Conservation (phyloP, 768 basidiomycete species). For the Amanita inopinata region DNA sequence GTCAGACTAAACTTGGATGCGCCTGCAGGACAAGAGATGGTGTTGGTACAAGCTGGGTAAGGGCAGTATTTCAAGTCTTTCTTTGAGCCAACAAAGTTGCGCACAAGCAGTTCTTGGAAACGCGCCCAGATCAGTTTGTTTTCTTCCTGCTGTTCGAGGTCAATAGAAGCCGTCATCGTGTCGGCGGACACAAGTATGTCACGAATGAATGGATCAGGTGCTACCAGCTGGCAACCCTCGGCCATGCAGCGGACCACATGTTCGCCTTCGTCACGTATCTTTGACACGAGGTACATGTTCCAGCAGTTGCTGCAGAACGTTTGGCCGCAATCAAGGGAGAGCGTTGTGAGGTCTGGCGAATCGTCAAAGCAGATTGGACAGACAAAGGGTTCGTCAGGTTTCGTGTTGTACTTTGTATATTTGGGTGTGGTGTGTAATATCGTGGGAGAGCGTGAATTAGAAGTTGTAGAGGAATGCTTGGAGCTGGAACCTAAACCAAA, state of each 20-base stretch:
- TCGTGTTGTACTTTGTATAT: conserved; percentile 21
- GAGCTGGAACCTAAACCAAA: conserved; percentile 23
- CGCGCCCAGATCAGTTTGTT: conserved; percentile 49
- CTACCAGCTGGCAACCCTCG: conserved; percentile 59
- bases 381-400: conserved; percentile 47
- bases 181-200: conserved; percentile 33
- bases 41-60: conserved; percentile 87
- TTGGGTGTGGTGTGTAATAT: conserved; percentile 18
- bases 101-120: conserved; percentile 80
- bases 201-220: conserved; percentile 53
- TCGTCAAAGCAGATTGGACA: conserved; percentile 96
- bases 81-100: conserved; percentile 84
- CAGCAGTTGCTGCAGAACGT: conserved; percentile 80
- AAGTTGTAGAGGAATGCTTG: conserved; percentile 22
- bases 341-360: conserved; percentile 42
- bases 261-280: conserved; percentile 79
- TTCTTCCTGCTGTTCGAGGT: conserved; percentile 22
- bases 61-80: conserved; percentile 88
- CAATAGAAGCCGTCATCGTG: conserved; percentile 15
- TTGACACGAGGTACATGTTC: conserved; percentile 67
- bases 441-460: conserved; percentile 17
- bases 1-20: conserved; percentile 65
- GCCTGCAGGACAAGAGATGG: conserved; percentile 84
- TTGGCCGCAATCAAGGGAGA: conserved; percentile 76
- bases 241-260: conserved; percentile 71